A percentile compares a stretch with the other conserved stretches of the same genome.
phyloP scores from a whole-genome alignment of 345 rosid species.

The Heritiera fomes region DNA sequence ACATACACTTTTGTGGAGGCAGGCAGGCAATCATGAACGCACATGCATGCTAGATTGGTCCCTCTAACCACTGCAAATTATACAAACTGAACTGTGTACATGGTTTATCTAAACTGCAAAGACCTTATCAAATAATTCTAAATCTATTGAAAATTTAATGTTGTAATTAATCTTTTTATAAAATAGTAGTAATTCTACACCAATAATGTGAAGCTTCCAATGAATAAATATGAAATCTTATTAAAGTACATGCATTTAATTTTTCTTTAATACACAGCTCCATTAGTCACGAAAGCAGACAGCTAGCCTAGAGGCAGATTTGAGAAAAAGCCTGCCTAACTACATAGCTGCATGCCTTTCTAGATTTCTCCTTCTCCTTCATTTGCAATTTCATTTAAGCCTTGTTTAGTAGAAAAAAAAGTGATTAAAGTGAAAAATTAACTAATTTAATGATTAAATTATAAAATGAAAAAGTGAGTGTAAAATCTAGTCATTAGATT shows the following conservation, averaged over 20 bases:
- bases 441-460: too few relatives aligned
- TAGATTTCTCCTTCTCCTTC: neutral
- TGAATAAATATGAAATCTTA: neutral
- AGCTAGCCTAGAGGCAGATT: neutral
- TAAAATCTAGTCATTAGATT: too few relatives aligned
- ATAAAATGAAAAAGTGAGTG: too few relatives aligned
- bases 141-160: too few relatives aligned
- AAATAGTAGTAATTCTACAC: too few relatives aligned
- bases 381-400: neutral
- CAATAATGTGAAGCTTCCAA: too few relatives aligned
- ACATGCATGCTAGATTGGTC: neutral
- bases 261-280: neutral
- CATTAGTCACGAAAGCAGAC: conserved; percentile 6
- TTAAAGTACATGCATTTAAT: conserved; percentile 10
- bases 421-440: too few relatives aligned
- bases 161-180: too few relatives aligned
- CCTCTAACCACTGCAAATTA: neutral
- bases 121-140: neutral
- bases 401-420: too few relatives aligned
- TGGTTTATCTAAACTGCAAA: neutral
- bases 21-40: neutral
- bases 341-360: conserved; percentile 10
- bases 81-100: neutral
- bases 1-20: neutral
- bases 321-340: conserved; percentile 2